Conservation (phyloP, 805 yeast species). For the Blastobotrys mokoenaii region DNA sequence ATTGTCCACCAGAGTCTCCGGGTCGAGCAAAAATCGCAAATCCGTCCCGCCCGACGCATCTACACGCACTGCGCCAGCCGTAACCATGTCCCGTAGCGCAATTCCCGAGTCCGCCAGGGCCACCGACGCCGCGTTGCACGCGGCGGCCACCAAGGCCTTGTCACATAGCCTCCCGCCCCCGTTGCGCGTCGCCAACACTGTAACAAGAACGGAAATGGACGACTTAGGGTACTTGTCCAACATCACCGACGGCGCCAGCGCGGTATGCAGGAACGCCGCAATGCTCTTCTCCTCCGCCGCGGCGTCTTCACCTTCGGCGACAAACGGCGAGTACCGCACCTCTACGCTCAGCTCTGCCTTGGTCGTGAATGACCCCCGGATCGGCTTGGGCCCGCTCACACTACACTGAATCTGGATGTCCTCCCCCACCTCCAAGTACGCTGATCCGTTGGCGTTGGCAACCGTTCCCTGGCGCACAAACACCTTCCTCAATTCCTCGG, state of each 20-base stretch:
- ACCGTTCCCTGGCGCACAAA: constrained; percentile 59
- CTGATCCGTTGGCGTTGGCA: constrained; percentile 72
- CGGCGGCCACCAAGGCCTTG: constrained; percentile 36
- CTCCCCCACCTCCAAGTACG: constrained; percentile 58
- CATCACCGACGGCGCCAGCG: constrained; percentile 45
- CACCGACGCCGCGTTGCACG: constrained; percentile 55
- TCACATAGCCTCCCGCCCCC: constrained; percentile 23
- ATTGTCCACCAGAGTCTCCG: constrained; percentile 3
- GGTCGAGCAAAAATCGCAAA: constrained; percentile 5
- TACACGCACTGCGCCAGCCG: constrained; percentile 29
- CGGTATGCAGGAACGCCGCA: constrained; percentile 41
- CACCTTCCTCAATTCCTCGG: constrained; percentile 31
- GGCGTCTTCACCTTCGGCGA: constrained; percentile 27
- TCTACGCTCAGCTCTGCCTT: constrained; percentile 59
- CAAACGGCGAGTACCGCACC: constrained; percentile 43
- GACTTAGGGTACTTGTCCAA: constrained; percentile 82
- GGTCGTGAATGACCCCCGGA: constrained; percentile 60
- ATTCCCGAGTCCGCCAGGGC: constrained; percentile 83
- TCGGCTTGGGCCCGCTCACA: constrained; percentile 86
- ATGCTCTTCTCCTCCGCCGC: constrained; percentile 34
- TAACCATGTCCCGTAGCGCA: constrained; percentile 68
- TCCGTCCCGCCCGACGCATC: not conserved
- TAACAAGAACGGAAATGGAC: constrained; percentile 68
- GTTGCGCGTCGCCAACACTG: constrained; percentile 45
- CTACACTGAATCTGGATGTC: constrained; percentile 54